Base-by-base conservation (phyloP, 164 flowering plant species). In the Aristolochia contorta region DNA sequence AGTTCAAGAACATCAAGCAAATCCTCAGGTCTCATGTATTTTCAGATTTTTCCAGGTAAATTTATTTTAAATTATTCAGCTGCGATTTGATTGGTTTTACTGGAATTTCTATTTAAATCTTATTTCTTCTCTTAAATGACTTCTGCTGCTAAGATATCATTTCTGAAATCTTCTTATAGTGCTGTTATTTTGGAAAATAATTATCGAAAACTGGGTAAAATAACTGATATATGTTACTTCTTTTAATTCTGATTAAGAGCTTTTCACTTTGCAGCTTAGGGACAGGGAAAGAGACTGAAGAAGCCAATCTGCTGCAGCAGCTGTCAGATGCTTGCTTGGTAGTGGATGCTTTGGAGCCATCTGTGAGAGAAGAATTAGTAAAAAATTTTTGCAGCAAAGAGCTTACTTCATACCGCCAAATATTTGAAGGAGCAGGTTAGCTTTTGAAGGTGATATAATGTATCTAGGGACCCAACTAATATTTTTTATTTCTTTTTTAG, bases 381-480 rank as follows among this genome's bases (percentile, higher is more conserved):
- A 91, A 91, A 66, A 91, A 71, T 41, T 88, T 93, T 64, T 93
- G 99, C 79, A 84, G 76, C 70, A 77, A 87, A 74, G 99, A 93
- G 74, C 96, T 93, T 52, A 88, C 96, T 58, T 91, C 99, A 33
- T 93, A 91, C 68, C 80, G 80, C 27, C 99, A 94, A 73, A 94
- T 94, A 50, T 94, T 94, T 75, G 99, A 94, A 82, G 99, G 99
- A 75, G 94, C 99, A 67, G 99, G 98, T 90, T 24, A 67, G 84
- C 75, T 15, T 72, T 48, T 30, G 45, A 27, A 37, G 12, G 9
- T 37, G 9, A 1, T 6, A 55, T 30, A 53, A 8, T 61, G 50
- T 54, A 19, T 53, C 23, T n/a, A 2, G 25, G 57, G 20, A 33
- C 12, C 43, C 43, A 10, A 3, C 43, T 37, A 37, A 37, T 37